Percentiles rank a stretch among this genome's conserved stretches.
Evolutionary conservation across 176 grass and related monocot species (phyloP).

Genomic region (Dendrocalamus sinicus): DNA sequence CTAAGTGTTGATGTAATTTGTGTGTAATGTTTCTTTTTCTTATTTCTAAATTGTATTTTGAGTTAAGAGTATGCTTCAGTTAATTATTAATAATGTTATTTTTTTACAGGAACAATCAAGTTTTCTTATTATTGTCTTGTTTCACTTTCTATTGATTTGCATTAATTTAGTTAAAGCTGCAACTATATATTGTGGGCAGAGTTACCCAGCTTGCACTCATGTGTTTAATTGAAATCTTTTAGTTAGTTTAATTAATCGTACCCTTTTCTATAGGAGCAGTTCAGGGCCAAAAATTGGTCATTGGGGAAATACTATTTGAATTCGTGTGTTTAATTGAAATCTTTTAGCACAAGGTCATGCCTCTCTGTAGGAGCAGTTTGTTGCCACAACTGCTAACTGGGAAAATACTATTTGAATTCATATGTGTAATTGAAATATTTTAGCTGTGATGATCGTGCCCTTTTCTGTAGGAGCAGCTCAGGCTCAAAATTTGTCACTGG

Average conservation of each 20-base stretch:
- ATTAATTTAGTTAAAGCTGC: slow-evolving; percentile 1
- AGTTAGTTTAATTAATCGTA: neutral
- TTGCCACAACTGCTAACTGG: neutral
- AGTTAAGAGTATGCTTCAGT: neutral
- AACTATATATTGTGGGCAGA: neutral
- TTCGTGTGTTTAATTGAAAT: slow-evolving; percentile 7
- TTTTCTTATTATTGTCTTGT: neutral
- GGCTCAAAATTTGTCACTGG: neutral
- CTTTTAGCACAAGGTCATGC: neutral
- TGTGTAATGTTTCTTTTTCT: neutral
- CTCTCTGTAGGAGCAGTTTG: neutral
- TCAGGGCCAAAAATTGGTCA: neutral
- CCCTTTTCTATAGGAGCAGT: neutral
- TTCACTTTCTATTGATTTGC: neutral
- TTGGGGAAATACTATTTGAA: neutral
- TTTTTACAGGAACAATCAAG: neutral
- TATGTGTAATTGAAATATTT: slow-evolving; percentile 1
- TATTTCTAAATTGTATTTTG: neutral
- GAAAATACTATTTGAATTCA: neutral
- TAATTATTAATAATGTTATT: neutral
- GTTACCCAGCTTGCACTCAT: neutral
- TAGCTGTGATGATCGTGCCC: neutral
- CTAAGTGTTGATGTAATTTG: neutral
- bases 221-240: slow-evolving; percentile 1
- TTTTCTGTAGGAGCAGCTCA: neutral